These are phyloP conservation scores for Lizonia empirigonia DNA, from an alignment of 2,329 filamentous ascomycete genomes.

Conservation along the genomic window DNA sequence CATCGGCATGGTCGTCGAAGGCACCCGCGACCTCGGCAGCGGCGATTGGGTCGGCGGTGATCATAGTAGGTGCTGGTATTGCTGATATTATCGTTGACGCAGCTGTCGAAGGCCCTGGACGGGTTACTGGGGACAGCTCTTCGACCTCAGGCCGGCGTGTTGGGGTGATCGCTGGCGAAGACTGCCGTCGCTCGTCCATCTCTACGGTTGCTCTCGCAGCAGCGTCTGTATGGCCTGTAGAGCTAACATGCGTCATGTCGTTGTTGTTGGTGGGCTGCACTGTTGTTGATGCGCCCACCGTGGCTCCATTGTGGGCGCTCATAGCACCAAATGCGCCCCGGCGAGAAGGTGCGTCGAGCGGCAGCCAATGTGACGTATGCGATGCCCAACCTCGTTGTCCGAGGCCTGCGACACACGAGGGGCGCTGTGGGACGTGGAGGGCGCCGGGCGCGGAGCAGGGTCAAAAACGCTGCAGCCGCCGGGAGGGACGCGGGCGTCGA, in stretches of 20 bases:
- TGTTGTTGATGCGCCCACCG: constrained; percentile 45
- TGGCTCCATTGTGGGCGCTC: constrained; percentile 39
- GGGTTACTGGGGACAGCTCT: constrained; percentile 20
- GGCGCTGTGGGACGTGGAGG: constrained; percentile 19
- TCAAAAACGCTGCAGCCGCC: constrained; percentile 29
- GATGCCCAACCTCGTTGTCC: constrained; percentile 10
- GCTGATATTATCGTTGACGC: constrained; percentile 33
- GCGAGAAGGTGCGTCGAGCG: constrained; percentile 35
- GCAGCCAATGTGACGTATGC: constrained; percentile 28
- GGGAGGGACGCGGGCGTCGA: constrained; percentile 33
- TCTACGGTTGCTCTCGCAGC: constrained; percentile 3
- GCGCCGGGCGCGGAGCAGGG: constrained; percentile 31
- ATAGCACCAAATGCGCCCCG: constrained; percentile 43
- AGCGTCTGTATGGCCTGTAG: not conserved
- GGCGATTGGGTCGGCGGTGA: constrained; percentile 22
- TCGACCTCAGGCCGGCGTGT: constrained; percentile 41
- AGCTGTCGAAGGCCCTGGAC: constrained; percentile 18
- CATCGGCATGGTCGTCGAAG: constrained; percentile 59
- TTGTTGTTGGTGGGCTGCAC: constrained; percentile 31
- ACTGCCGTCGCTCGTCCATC: constrained; percentile 8
- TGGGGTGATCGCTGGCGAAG: constrained; percentile 53
- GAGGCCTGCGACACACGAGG: constrained; percentile 25
- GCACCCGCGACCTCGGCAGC: constrained; percentile 19
- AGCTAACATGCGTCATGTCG: constrained; percentile 10
- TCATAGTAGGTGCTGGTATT: constrained; percentile 29